Percentiles rank a stretch among this genome's conserved stretches.
Conservation (phyloP, 2,329 filamentous ascomycete species). For the Penicillium corylophilum region DNA sequence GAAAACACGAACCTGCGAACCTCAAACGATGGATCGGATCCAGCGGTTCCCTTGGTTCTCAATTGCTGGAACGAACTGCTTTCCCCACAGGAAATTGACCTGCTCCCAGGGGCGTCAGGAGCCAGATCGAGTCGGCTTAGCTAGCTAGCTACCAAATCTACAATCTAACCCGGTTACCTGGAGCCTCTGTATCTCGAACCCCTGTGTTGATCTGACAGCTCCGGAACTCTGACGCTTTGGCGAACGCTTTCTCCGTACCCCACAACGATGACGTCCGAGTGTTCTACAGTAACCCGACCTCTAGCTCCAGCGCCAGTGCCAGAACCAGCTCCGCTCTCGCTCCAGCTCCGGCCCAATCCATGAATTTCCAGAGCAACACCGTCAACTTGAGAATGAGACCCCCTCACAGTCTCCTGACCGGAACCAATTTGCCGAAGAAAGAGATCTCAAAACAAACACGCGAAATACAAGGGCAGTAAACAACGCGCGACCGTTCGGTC, state of each 20-base stretch:
- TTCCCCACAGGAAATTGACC: background rate
- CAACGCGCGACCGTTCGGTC: slow-evolving; percentile 1
- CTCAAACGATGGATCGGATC: slow-evolving; percentile 1
- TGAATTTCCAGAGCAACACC: background rate
- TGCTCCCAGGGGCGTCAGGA: background rate
- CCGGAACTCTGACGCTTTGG: background rate
- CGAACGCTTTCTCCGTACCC: background rate
- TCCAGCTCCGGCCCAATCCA: background rate
- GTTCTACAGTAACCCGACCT: background rate
- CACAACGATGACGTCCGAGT: background rate
- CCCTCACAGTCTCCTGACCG: background rate
- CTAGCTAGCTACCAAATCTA: too few relatives aligned
- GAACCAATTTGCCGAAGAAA: background rate
- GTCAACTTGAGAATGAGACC: background rate
- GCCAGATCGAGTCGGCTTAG: too few relatives aligned
- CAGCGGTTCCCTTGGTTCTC: slow-evolving; percentile 14
- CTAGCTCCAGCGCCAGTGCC: background rate
- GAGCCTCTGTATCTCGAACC: background rate
- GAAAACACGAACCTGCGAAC: background rate
- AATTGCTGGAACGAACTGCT: slow-evolving; percentile 19
- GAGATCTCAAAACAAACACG: slow-evolving; percentile 1
- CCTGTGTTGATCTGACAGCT: background rate
- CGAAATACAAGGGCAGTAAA: background rate
- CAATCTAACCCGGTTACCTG: background rate
- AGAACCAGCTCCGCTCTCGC: background rate